phyloP scores from a whole-genome alignment of 495 filamentous ascomycete genomes.

The Neurospora sp. region DNA sequence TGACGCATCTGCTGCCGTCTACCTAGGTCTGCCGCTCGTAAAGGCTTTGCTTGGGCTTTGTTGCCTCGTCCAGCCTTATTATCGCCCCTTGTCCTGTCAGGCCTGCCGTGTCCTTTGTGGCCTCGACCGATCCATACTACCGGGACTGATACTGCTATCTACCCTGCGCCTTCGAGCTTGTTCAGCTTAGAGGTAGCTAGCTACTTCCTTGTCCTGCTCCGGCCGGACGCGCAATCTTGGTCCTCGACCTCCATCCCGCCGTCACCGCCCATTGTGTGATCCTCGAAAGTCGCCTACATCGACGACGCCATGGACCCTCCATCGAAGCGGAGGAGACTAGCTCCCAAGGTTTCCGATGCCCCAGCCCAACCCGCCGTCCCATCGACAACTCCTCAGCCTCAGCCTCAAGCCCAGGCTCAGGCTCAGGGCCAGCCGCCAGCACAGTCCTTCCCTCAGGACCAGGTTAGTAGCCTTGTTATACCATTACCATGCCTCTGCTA shows the following conservation, averaged over 20 bases:
- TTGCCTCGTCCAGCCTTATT: not conserved
- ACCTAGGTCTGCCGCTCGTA: not conserved
- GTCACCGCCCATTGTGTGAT: not conserved
- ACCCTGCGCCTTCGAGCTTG: not conserved
- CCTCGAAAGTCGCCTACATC: not conserved
- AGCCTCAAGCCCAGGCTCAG: slow-evolving; percentile 7
- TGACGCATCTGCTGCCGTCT: not conserved
- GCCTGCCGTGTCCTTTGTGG: not conserved
- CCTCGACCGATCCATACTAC: not conserved
- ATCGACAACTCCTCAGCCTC: slow-evolving; percentile 9
- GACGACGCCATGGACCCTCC: slow-evolving; percentile 23
- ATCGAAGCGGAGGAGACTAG: slow-evolving; percentile 27
- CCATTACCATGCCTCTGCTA: not conserved
- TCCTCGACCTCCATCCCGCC: not conserved
- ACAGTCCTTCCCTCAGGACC: slow-evolving; percentile 17
- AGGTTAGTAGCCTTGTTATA: slow-evolving; percentile 11
- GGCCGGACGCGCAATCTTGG: not conserved
- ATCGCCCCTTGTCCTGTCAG: not conserved
- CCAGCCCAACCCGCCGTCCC: slow-evolving; percentile 6
- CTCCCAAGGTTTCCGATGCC: slow-evolving; percentile 25
- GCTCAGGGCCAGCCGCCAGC: slow-evolving; percentile 6
- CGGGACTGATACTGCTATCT: not conserved
- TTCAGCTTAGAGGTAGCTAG: not conserved
- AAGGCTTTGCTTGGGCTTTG: not conserved
- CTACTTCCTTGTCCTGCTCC: not conserved